phyloP scores from a whole-genome alignment of 768 basidiomycete genomes.

The Mycena haematopus region DNA sequence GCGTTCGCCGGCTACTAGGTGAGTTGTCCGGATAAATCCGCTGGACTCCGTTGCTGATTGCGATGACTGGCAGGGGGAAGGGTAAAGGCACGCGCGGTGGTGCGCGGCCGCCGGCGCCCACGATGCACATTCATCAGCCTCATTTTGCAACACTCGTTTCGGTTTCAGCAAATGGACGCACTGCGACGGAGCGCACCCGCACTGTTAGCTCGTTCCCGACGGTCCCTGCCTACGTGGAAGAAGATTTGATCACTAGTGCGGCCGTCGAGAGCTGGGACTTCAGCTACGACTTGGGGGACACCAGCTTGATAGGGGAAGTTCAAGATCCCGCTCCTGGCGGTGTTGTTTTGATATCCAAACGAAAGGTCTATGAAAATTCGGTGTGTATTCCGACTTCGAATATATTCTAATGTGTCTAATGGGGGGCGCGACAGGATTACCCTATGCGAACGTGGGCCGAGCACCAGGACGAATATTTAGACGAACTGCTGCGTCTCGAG shows the following conservation, averaged over 20 bases:
- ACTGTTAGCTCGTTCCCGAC: neutral
- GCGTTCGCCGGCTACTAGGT: too few relatives aligned
- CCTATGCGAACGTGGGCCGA: too few relatives aligned
- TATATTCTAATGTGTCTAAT: too few relatives aligned
- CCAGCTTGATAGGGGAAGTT: neutral
- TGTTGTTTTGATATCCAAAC: too few relatives aligned
- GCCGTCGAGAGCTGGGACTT: neutral
- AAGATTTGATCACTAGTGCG: neutral
- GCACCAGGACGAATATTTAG: too few relatives aligned
- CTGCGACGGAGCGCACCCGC: neutral
- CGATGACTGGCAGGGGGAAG: too few relatives aligned
- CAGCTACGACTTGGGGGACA: neutral
- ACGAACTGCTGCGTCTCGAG: too few relatives aligned
- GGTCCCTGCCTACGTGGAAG: neutral
- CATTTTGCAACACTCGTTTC: neutral
- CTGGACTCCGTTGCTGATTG: neutral
- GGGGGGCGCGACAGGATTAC: too few relatives aligned
- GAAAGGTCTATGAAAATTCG: too few relatives aligned
- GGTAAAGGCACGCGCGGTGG: neutral
- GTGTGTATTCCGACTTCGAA: too few relatives aligned
- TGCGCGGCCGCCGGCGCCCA: neutral
- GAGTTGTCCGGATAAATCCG: neutral
- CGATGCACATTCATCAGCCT: neutral
- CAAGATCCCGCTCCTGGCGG: neutral
- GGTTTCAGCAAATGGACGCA: neutral